phyloP scores from a whole-genome alignment of 768 basidiomycete species.

The Clitopilus passeckerianus region DNA sequence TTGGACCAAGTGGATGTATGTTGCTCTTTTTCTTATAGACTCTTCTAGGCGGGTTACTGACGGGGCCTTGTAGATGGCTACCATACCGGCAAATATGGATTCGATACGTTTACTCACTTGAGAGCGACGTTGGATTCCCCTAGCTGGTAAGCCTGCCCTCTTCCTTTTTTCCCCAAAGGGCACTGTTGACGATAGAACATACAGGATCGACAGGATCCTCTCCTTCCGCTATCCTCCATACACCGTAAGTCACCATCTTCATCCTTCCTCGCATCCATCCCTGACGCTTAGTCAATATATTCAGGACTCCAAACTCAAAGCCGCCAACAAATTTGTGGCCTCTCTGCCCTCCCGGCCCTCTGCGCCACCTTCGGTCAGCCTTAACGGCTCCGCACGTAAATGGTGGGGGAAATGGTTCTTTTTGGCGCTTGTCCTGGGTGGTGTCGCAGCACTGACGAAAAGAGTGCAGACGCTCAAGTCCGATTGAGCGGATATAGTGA shows the following conservation, averaged over 20 bases:
- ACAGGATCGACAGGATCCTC: constrained; percentile 46
- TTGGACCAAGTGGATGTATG: constrained; percentile 52
- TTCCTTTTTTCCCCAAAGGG: not conserved
- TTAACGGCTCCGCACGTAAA: constrained; percentile 9
- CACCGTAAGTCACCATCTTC: constrained; percentile 22
- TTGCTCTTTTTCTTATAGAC: constrained; percentile 2
- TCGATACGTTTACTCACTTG: constrained; percentile 75
- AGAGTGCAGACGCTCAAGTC: constrained; percentile 21
- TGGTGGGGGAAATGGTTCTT: constrained; percentile 46
- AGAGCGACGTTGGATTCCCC: constrained; percentile 60
- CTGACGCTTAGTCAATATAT: too few species aligned
- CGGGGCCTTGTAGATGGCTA: constrained; percentile 45
- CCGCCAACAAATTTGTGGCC: constrained; percentile 17
- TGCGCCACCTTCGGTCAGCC: constrained; percentile 27
- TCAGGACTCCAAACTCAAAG: constrained; percentile 28
- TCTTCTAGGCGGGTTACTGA: not conserved
- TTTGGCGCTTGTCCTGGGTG: constrained; percentile 37
- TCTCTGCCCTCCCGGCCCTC: constrained; percentile 41
- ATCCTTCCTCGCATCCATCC: not conserved
- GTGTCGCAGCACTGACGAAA: constrained; percentile 39
- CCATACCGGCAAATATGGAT: constrained; percentile 69
- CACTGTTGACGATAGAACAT: not conserved
- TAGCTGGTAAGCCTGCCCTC: constrained; percentile 39
- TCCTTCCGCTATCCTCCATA: constrained; percentile 62
- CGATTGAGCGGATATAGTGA: not conserved